Percentiles rank a stretch among this genome's conserved stretches.
These are phyloP conservation scores for Achlya hypogyna DNA, from an alignment of 352 stramenopile genomes.

Conservation along the genomic window DNA sequence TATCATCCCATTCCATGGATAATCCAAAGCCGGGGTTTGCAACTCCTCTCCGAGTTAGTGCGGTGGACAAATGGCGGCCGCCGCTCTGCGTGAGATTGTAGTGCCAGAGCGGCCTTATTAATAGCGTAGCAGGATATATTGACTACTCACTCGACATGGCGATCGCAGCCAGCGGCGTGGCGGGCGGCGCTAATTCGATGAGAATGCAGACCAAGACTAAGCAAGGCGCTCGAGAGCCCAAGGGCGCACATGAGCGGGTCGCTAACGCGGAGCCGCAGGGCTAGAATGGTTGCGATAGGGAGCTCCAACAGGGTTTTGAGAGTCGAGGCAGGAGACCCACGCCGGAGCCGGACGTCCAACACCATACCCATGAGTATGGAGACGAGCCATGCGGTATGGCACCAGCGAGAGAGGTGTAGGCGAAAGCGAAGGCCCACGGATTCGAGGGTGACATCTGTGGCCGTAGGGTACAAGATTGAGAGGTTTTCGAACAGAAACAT, in stretches of 20 bases:
- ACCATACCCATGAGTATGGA: slow-evolving; percentile 48
- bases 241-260: slow-evolving; percentile 40
- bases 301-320: slow-evolving; percentile 52
- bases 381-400: slow-evolving; percentile 47
- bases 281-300: slow-evolving; percentile 38
- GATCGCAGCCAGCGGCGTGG: background rate
- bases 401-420: slow-evolving; percentile 28
- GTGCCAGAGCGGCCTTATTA: background rate
- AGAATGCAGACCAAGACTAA: background rate
- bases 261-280: slow-evolving; percentile 35
- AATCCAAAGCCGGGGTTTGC: too few relatives aligned
- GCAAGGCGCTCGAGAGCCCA: slow-evolving; percentile 24
- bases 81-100: too few relatives aligned
- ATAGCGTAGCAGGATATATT: background rate
- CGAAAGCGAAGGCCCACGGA: slow-evolving; percentile 14
- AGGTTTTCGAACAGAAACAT: slow-evolving; percentile 62
- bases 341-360: slow-evolving; percentile 35
- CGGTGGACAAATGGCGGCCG: too few relatives aligned
- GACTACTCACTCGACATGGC: background rate
- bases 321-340: slow-evolving; percentile 27
- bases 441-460: slow-evolving; percentile 21
- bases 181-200: background rate
- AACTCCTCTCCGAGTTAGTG: too few relatives aligned
- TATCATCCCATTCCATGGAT: too few relatives aligned
- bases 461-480: slow-evolving; percentile 31